phyloP scores from a whole-genome alignment of 306 rosid species.

The Amphicarpaea edgeworthii region DNA sequence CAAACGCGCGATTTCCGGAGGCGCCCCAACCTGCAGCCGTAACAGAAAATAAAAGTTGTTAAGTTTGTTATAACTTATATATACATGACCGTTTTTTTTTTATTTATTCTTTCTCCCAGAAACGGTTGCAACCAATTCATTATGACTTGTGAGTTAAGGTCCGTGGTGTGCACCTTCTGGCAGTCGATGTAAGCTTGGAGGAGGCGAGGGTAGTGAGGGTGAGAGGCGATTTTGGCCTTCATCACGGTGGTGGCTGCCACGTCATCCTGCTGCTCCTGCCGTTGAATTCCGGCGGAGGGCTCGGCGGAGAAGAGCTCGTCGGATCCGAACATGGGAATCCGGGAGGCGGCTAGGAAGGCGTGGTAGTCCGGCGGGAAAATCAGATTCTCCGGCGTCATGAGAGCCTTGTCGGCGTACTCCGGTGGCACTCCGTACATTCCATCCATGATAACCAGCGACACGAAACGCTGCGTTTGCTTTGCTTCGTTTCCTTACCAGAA shows the following conservation, averaged over 20 bases:
- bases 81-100: slow-evolving; percentile 20
- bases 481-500: slow-evolving; percentile 27
- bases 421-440: slow-evolving; percentile 81
- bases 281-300: slow-evolving; percentile 57
- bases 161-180: slow-evolving; percentile 66
- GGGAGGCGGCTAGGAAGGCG: slow-evolving; percentile 52
- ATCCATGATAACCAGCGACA: slow-evolving; percentile 60
- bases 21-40: slow-evolving; percentile 82
- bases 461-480: slow-evolving; percentile 45
- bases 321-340: slow-evolving; percentile 85
- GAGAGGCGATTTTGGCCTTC: slow-evolving; percentile 89
- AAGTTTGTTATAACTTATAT: slow-evolving; percentile 29
- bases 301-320: slow-evolving; percentile 67
- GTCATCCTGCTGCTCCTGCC: slow-evolving; percentile 54
- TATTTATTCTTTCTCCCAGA: neutral
- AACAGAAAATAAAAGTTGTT: slow-evolving; percentile 11
- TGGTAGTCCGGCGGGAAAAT: slow-evolving; percentile 79
- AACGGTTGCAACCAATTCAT: neutral
- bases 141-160: too few relatives aligned
- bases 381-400: slow-evolving; percentile 92
- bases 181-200: slow-evolving; percentile 93
- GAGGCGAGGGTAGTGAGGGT: slow-evolving; percentile 87
- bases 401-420: slow-evolving; percentile 71
- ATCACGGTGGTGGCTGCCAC: slow-evolving; percentile 46
- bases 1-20: slow-evolving; percentile 82